Evolutionary conservation across 2,329 filamentous ascomycete genomes (phyloP).

Genomic region (Paracoccidioides brasiliensis): DNA sequence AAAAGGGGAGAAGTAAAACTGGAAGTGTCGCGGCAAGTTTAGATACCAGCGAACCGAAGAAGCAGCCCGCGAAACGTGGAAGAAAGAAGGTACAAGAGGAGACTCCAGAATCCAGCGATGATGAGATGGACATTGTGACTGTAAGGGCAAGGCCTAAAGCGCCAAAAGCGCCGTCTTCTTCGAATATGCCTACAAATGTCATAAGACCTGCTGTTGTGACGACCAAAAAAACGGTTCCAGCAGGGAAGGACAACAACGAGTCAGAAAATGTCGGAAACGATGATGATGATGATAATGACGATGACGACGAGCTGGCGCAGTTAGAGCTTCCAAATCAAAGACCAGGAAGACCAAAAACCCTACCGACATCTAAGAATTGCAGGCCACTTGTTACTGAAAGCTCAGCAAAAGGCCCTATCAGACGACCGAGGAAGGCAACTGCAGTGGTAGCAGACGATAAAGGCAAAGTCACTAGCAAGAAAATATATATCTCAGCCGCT

Average conservation of each 20-base stretch:
- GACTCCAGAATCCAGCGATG: conserved; percentile 8
- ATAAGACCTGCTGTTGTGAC: not conserved
- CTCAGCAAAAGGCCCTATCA: conserved; percentile 8
- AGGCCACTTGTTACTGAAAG: conserved; percentile 4
- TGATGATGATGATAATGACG: conserved; percentile 12
- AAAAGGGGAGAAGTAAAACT: not conserved
- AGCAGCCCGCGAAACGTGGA: conserved; percentile 3
- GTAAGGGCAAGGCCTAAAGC: conserved; percentile 1
- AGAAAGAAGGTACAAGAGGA: not conserved
- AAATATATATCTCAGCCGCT: conserved; percentile 4
- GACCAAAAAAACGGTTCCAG: not conserved
- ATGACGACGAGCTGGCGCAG: conserved; percentile 18
- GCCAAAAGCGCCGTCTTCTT: not conserved
- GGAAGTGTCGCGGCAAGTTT: not conserved
- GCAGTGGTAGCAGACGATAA: conserved; percentile 6
- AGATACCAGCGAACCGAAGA: not conserved
- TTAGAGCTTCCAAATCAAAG: conserved; percentile 13
- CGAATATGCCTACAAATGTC: not conserved
- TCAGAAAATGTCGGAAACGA: conserved; percentile 4
- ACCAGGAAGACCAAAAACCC: conserved; percentile 5
- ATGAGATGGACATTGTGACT: conserved; percentile 13
- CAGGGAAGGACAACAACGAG: not conserved
- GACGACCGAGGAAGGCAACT: conserved; percentile 6
- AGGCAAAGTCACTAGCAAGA: conserved; percentile 6
- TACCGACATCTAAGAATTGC: conserved; percentile 6